phyloP scores from a whole-genome alignment of 75 land plant species.

The Selaginella moellendorffii region DNA sequence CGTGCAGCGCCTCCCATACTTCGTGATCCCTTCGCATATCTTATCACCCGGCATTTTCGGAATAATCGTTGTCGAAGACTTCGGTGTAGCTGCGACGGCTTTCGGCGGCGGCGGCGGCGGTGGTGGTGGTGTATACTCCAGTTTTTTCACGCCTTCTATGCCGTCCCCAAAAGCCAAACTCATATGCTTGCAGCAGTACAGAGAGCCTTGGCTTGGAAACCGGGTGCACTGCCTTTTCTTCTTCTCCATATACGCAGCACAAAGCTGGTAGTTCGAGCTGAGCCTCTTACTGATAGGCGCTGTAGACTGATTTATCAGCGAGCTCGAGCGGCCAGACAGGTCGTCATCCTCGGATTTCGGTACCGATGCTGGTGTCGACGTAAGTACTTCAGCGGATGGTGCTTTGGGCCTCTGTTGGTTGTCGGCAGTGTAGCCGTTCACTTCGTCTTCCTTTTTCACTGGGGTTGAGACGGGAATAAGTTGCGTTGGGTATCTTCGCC shows the following conservation, averaged over 20 bases:
- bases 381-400: conserved; percentile 1
- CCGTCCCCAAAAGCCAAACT: neutral
- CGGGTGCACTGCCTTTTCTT: conserved; percentile 4
- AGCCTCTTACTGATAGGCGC: neutral
- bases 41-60: neutral
- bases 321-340: neutral
- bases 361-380: neutral
- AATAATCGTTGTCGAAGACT: neutral
- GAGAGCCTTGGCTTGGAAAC: conserved; percentile 5
- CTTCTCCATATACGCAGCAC: conserved; percentile 10
- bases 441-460: conserved; percentile 1
- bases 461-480: neutral
- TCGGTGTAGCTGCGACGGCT: neutral
- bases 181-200: conserved; percentile 7
- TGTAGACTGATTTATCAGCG: neutral
- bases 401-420: neutral
- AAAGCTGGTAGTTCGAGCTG: neutral
- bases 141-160: conserved; percentile 6
- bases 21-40: conserved; percentile 73
- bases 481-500: neutral
- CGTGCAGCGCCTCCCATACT: conserved; percentile 52
- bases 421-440: neutral
- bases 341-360: neutral
- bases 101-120: too few relatives aligned
- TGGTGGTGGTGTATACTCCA: conserved; percentile 10